phyloP scores from a whole-genome alignment of 75 land plant genomes.

The Selaginella tamariscina region DNA sequence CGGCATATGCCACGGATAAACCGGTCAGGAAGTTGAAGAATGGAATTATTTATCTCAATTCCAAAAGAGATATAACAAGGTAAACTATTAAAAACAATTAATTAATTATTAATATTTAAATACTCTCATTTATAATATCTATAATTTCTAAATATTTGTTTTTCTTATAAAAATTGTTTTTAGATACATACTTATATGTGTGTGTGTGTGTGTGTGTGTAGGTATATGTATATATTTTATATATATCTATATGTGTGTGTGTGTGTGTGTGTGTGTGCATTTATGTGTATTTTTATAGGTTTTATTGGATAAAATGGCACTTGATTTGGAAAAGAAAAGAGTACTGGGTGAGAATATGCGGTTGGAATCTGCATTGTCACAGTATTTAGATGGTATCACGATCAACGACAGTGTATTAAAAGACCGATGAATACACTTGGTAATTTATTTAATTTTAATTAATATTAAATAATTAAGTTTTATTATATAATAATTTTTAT shows the following conservation, averaged over 20 bases:
- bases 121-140: background rate
- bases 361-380: background rate
- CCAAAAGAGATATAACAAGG: slow-evolving; percentile 28
- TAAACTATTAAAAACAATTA: background rate
- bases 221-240: too few species aligned
- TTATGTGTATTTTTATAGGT: slow-evolving; percentile 14
- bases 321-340: slow-evolving; percentile 12
- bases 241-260: too few species aligned
- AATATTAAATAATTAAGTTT: too few species aligned
- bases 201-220: too few species aligned
- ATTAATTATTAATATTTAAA: too few species aligned
- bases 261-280: too few species aligned
- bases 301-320: slow-evolving; percentile 27
- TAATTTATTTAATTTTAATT: too few species aligned
- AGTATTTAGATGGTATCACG: slow-evolving; percentile 5
- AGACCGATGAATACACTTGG: background rate
- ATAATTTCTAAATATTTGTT: background rate
- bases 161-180: background rate
- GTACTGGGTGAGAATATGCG: background rate
- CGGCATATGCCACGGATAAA: slow-evolving; percentile 23
- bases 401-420: background rate
- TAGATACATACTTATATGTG: background rate
- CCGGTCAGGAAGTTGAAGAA: slow-evolving; percentile 26
- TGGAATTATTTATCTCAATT: slow-evolving; percentile 22
- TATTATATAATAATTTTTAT: too few species aligned